These are phyloP conservation scores for Aspergillus heteromorphus DNA, from an alignment of 495 filamentous ascomycete genomes.

Conservation along the genomic window DNA sequence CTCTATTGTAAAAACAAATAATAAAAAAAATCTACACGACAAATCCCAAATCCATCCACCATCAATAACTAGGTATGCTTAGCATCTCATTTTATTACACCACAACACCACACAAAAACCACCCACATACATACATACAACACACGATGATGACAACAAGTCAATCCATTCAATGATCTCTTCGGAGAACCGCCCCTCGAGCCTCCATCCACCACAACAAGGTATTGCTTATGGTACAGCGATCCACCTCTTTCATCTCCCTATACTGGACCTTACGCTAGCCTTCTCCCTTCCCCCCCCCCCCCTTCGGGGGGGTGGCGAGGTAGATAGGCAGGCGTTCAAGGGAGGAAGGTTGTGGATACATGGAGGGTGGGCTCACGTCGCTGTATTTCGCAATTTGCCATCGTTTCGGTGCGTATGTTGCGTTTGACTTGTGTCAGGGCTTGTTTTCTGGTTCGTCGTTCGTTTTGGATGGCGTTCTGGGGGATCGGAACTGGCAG, in stretches of 20 bases:
- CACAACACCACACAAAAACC: background rate
- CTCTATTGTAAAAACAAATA: background rate
- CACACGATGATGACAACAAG: slow-evolving; percentile 94
- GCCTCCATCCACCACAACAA: slow-evolving; percentile 21
- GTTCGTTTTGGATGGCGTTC: slow-evolving; percentile 54
- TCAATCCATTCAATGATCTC: slow-evolving; percentile 98
- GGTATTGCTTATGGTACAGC: slow-evolving; percentile 20
- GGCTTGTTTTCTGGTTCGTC: slow-evolving; percentile 24
- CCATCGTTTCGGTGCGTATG: slow-evolving; percentile 31
- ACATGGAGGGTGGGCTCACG: slow-evolving; percentile 37
- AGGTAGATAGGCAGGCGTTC: slow-evolving; percentile 17
- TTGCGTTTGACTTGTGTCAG: slow-evolving; percentile 44
- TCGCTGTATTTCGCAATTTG: slow-evolving; percentile 24
- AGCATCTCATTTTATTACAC: slow-evolving; percentile 6
- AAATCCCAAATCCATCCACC: background rate
- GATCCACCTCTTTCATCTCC: slow-evolving; percentile 53
- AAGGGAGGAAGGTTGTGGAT: slow-evolving; percentile 89
- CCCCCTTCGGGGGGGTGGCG: too few relatives aligned
- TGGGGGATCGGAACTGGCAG: slow-evolving; percentile 40
- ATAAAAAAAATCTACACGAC: background rate
- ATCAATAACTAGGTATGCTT: slow-evolving; percentile 7
- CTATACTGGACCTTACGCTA: slow-evolving; percentile 59
- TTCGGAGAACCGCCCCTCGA: slow-evolving; percentile 53
- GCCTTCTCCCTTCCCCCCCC: slow-evolving; percentile 1
- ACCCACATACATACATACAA: slow-evolving; percentile 15